Percentiles rank a stretch among this genome's conserved stretches.
These are phyloP conservation scores for Coniochaeta sp. DNA, from an alignment of 2,329 filamentous ascomycete genomes.

Conservation along the genomic window DNA sequence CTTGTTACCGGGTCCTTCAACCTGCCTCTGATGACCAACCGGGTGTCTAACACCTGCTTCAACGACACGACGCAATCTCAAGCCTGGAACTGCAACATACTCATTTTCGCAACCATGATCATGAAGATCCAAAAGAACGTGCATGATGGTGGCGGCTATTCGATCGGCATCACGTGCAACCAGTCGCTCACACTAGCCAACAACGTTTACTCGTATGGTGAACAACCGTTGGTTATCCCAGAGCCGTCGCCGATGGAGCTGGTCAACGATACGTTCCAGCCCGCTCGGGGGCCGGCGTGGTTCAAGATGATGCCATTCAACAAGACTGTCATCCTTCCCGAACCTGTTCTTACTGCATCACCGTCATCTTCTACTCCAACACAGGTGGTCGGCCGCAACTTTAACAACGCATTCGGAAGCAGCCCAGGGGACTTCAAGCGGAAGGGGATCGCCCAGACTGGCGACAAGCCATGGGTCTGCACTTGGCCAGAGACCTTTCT, in stretches of 20 bases:
- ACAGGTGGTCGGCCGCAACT: constrained; percentile 3
- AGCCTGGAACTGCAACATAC: constrained; percentile 57
- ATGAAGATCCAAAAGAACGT: constrained; percentile 30
- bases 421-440: constrained; percentile 20
- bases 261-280: constrained; percentile 44
- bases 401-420: constrained; percentile 3
- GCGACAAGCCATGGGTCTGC: constrained; percentile 51
- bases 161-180: constrained; percentile 30
- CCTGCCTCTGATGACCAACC: constrained; percentile 44
- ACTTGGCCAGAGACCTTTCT: constrained; percentile 48
- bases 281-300: constrained; percentile 44
- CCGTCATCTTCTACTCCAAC: neutral
- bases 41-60: constrained; percentile 48
- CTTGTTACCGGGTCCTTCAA: constrained; percentile 48
- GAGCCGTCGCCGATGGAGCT: constrained; percentile 32
- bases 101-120: constrained; percentile 25
- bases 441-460: constrained; percentile 30
- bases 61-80: constrained; percentile 43
- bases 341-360: constrained; percentile 15
- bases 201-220: constrained; percentile 41
- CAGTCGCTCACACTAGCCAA: constrained; percentile 23
- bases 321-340: constrained; percentile 47
- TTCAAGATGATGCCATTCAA: constrained; percentile 40
- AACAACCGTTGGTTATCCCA: constrained; percentile 39
- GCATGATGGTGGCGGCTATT: constrained; percentile 26